Conservation (phyloP, 1,284 basidiomycete genomes). For the Tylopilus orsonianus region DNA sequence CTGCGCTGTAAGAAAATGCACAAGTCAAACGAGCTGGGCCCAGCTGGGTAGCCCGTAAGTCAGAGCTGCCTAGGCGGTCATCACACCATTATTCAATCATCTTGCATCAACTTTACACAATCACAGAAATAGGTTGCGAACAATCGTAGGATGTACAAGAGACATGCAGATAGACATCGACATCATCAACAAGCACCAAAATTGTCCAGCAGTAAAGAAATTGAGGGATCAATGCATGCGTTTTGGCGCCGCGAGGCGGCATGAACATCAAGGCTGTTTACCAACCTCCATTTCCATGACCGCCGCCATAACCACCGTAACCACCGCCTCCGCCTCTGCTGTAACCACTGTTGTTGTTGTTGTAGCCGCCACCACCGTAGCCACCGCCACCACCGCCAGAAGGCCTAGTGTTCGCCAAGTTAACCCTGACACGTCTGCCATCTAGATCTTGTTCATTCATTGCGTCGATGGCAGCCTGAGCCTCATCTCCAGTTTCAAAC, state of each 20-base stretch:
- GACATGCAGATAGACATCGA: conserved; percentile 4
- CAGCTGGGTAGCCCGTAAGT: no score
- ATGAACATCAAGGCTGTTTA: conserved; percentile 11
- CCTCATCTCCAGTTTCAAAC: conserved; percentile 57
- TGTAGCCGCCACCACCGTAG: conserved; percentile 7
- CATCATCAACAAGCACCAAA: conserved; percentile 9
- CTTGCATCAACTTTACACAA: no score
- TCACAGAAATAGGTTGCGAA: not conserved
- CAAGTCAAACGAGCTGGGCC: no score
- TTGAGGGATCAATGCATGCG: conserved; percentile 12
- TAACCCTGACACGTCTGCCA: conserved; percentile 89
- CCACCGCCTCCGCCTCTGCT: conserved; percentile 16
- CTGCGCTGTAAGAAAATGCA: no score
- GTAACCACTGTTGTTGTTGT: no score
- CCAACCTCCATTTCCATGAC: conserved; percentile 18
- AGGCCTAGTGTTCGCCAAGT: conserved; percentile 86
- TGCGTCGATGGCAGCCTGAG: conserved; percentile 71
- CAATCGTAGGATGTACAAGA: conserved; percentile 4
- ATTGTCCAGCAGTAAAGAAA: conserved; percentile 8
- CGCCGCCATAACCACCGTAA: conserved; percentile 15
- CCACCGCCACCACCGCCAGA: conserved; percentile 18
- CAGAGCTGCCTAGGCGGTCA: no score
- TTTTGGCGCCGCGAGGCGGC: conserved; percentile 8
- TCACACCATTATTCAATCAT: no score
- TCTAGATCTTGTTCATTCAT: conserved; percentile 94